A percentile compares a stretch with the other conserved stretches of the same genome.
phyloP scores from a whole-genome alignment of 345 rosid genomes.

The Dovyalis caffra region DNA sequence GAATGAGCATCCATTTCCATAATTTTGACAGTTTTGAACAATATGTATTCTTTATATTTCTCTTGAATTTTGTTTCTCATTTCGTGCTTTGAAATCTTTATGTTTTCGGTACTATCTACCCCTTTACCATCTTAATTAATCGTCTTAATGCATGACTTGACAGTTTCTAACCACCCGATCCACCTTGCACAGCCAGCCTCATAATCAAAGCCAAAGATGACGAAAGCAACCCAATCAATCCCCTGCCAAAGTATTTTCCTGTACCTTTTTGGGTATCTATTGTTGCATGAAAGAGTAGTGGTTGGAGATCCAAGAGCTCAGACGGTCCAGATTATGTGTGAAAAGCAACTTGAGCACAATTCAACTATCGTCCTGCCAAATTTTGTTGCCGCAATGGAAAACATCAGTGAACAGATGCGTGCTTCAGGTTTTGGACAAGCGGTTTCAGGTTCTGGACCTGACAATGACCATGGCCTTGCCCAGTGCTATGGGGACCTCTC shows the following conservation, averaged over 20 bases:
- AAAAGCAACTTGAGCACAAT: constrained; percentile 55
- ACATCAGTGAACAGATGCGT: constrained; percentile 66
- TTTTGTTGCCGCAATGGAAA: constrained; percentile 78
- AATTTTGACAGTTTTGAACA: too few species aligned
- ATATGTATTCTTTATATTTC: too few species aligned
- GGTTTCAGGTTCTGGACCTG: constrained; percentile 65
- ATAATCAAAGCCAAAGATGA: constrained; percentile 22
- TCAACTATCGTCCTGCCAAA: constrained; percentile 57
- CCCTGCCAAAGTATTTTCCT: constrained; percentile 5
- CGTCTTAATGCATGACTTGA: too few species aligned
- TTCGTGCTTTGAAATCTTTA: too few species aligned
- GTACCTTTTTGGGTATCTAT: constrained; percentile 14
- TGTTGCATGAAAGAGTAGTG: constrained; percentile 16
- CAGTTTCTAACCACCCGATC: neutral
- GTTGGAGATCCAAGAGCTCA: constrained; percentile 62
- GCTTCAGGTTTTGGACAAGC: constrained; percentile 58
- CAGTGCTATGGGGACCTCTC: constrained; percentile 92
- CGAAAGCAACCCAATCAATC: neutral
- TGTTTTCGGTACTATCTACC: too few species aligned
- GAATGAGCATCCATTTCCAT: too few species aligned
- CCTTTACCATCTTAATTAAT: too few species aligned
- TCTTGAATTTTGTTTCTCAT: too few species aligned
- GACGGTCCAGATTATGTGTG: constrained; percentile 42
- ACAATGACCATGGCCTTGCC: constrained; percentile 68
- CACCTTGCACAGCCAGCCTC: constrained; percentile 10